A percentile compares a stretch with the other conserved stretches of the same genome.
phyloP scores from a whole-genome alignment of 2,329 filamentous ascomycete species.

The Botrytis porri region DNA sequence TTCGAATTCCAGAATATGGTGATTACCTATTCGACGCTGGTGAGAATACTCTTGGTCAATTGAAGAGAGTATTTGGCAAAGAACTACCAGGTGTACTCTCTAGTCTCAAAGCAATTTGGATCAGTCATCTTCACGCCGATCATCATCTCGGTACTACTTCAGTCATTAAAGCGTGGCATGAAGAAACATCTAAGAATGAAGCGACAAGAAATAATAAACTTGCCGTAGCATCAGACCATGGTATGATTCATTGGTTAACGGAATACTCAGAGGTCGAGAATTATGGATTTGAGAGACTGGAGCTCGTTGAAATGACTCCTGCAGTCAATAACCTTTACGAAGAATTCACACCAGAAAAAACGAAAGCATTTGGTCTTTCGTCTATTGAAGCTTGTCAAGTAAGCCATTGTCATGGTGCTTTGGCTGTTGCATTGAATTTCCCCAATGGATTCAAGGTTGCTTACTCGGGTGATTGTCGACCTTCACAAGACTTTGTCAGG shows the following conservation, averaged over 20 bases:
- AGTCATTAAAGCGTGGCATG: slow-evolving; percentile 79
- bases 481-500: slow-evolving; percentile 63
- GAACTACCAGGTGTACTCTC: slow-evolving; percentile 69
- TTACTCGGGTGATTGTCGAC: slow-evolving; percentile 92
- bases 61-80: slow-evolving; percentile 69
- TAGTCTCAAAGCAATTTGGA: slow-evolving; percentile 80
- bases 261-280: slow-evolving; percentile 80
- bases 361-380: slow-evolving; percentile 57
- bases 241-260: slow-evolving; percentile 72
- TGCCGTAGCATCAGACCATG: slow-evolving; percentile 64
- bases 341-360: slow-evolving; percentile 41
- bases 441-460: slow-evolving; percentile 78
- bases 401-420: slow-evolving; percentile 74
- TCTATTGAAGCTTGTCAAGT: slow-evolving; percentile 67
- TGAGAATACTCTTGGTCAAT: slow-evolving; percentile 86
- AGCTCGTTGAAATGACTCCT: slow-evolving; percentile 28
- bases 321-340: slow-evolving; percentile 30
- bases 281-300: slow-evolving; percentile 59
- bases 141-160: slow-evolving; percentile 85
- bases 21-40: slow-evolving; percentile 89
- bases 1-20: slow-evolving; percentile 81
- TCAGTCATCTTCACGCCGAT: slow-evolving; percentile 94
- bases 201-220: slow-evolving; percentile 46
- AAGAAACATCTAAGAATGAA: slow-evolving; percentile 46
- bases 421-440: slow-evolving; percentile 75